Base-by-base conservation (phyloP, 805 yeast species). In the Brettanomyces sp. region DNA sequence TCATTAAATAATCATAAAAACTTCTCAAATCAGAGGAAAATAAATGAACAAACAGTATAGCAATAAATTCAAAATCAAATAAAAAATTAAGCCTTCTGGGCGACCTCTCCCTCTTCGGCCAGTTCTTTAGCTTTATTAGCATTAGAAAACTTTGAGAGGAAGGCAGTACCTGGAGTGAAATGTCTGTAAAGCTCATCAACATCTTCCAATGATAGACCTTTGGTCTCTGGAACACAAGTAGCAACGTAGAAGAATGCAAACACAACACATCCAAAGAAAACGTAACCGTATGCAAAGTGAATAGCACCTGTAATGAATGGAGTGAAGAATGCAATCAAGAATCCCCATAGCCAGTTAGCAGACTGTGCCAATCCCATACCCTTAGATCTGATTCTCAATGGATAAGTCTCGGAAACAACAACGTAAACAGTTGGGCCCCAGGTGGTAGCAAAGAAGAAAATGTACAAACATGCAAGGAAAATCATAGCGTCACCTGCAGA, bases 391-490 rank as follows among this genome's bases (percentile, higher is more conserved):
- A 80, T 77, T 66, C 81, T 75, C 52, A 79, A 69, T 46, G 87
- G 87, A 63, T 77, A 82, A 30, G 80, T 65, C 61, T 82, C 90
- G 40, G 85, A 74, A 24, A 81, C 76, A 47, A 82, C 72, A 44
- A 79, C 79, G 65, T 75, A 82, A 36, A 79, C 76, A 51, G 80
- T 79, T 44, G 88, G 86, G 33, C 86, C 88, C 81, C 86, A 79
- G 5, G 87, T 78, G 23, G 79, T 70, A 4, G 89, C 89, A 60
- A 82, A 82, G 57, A 70, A 75, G 63, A 78, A 68, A 48, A 82
- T 77, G 65, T 72, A 82, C 42, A 80, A 56, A 64, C 86, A 80
- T 4, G 86, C 73, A 45, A 81, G 68, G 52, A 72, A 70, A 55
- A 82, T 79, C 85, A 82, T 77, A 9, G 71, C 76, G 49, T 66